Evolutionary conservation across 75 land plant species (phyloP), one percentile per base, ranked within the genome.

Genomic region (Cryptomeria japonica): DNA sequence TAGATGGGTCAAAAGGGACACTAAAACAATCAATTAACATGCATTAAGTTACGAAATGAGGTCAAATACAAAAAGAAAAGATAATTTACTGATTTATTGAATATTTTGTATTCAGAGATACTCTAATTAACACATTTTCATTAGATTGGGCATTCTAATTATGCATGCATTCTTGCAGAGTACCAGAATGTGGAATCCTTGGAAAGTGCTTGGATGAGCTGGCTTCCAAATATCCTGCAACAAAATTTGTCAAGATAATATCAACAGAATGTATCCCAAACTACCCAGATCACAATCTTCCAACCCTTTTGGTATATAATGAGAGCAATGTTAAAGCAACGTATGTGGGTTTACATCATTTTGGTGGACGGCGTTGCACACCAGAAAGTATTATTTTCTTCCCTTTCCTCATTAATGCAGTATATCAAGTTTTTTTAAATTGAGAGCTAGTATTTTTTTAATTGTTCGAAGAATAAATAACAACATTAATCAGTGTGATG

Each of bases 261-360:
- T 96, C 99, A n/a, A 98, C 99, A 14, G 99, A 98, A 22, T 98
- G 99, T 91, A 98, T 98, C 46, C 96, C 96, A 10, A 96, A 98
- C 87, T 98, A 95, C 88, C 99, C 99, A 25, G 99, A 98, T 89
- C 89, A 90, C 53, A 97, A 95, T 87, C 92, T 98, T 84, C 99
- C 99, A 53, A 97, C 99, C 34, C 77, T 98, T 31, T 83, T 97
- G 56, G 94, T 98, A 68, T 98, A 98, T 88, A 98, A 98, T 83
- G 92, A 90, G 55, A 89, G 95, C 78, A 94, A 94, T 55, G 95
- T 95, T 12, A 98, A 98, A 93, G 99, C 94, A 76, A 97, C 93
- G 70, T 90, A 94, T 87, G 99, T 94, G 28, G 99, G 99, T 36
- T 84, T 95, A 90, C 93, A 90, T 86, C 90, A 92, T 77, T 97